These are phyloP conservation scores for Eutypa lata DNA, from an alignment of 2,329 filamentous ascomycete species.

Conservation along the genomic window DNA sequence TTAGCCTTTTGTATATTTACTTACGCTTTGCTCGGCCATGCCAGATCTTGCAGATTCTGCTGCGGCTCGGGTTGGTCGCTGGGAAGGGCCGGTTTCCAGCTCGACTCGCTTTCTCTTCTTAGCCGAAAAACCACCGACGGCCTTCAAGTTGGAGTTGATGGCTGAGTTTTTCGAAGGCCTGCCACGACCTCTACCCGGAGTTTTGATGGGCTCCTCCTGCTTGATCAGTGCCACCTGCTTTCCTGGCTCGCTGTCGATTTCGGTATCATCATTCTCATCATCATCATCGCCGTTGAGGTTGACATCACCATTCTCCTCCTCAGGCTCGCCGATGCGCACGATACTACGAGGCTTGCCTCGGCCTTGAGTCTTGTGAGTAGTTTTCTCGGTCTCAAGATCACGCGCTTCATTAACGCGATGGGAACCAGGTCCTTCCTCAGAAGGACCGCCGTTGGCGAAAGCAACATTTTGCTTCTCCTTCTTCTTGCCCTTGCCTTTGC, in stretches of 20 bases:
- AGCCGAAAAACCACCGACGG: neutral
- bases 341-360: neutral
- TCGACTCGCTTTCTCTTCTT: slow-evolving; percentile 6
- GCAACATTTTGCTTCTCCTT: neutral
- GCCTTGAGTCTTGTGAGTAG: neutral
- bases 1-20: neutral
- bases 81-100: neutral
- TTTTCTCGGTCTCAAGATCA: neutral
- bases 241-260: neutral
- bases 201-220: neutral
- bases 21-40: slow-evolving; percentile 11
- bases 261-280: neutral
- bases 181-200: neutral
- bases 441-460: neutral
- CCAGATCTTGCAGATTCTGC: slow-evolving; percentile 10
- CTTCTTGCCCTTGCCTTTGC: too few species aligned
- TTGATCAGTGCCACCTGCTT: neutral
- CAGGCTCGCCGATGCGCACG: neutral
- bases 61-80: slow-evolving; percentile 13
- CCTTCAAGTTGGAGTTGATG: neutral
- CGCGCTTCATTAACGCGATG: neutral
- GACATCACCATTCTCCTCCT: neutral
- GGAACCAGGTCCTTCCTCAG: neutral
- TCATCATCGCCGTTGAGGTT: neutral
- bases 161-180: neutral